phyloP scores from a whole-genome alignment of 179 eudicot species.

The Amaranthus tricolor region DNA sequence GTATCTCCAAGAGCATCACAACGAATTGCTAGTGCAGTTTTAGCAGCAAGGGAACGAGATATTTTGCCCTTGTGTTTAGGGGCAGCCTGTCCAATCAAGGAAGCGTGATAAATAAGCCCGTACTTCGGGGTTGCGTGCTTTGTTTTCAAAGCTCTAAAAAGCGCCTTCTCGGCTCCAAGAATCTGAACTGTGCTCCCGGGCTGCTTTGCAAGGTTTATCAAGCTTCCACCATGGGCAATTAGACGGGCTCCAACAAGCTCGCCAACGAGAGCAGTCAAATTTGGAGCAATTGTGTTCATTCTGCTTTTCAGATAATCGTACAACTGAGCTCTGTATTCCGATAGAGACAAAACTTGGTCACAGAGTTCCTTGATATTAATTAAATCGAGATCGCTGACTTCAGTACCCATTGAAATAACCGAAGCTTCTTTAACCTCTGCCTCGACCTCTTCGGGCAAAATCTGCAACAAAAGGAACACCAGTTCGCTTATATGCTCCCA shows the following conservation, averaged over 20 bases:
- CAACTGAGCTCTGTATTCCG: slow-evolving; percentile 90
- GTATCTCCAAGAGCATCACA: slow-evolving; percentile 87
- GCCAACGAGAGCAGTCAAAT: slow-evolving; percentile 92
- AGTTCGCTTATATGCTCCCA: too few species aligned
- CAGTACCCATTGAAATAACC: slow-evolving; percentile 96
- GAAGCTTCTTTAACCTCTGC: slow-evolving; percentile 80
- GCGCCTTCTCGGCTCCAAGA: slow-evolving; percentile 97
- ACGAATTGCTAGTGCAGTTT: slow-evolving; percentile 81
- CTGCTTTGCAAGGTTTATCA: slow-evolving; percentile 90
- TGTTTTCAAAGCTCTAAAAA: slow-evolving; percentile 92
- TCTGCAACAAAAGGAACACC: slow-evolving; percentile 32
- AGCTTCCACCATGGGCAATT: slow-evolving; percentile 93
- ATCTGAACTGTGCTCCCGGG: slow-evolving; percentile 98
- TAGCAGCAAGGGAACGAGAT: slow-evolving; percentile 90
- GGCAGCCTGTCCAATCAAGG: slow-evolving; percentile 93
- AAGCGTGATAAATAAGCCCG: slow-evolving; percentile 93
- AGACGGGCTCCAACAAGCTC: slow-evolving; percentile 98
- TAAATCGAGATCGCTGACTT: slow-evolving; percentile 92
- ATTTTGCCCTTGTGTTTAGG: slow-evolving; percentile 92
- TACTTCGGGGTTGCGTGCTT: slow-evolving; percentile 97
- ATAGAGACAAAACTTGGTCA: slow-evolving; percentile 77
- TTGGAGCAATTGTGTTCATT: slow-evolving; percentile 96
- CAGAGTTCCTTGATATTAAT: slow-evolving; percentile 80
- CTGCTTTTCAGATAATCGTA: slow-evolving; percentile 86
- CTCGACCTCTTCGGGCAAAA: slow-evolving; percentile 81